Percentiles rank a stretch among this genome's conserved stretches.
Evolutionary conservation across 2,329 filamentous ascomycete species (phyloP).

Genomic region (Paecilomyces fulvus): DNA sequence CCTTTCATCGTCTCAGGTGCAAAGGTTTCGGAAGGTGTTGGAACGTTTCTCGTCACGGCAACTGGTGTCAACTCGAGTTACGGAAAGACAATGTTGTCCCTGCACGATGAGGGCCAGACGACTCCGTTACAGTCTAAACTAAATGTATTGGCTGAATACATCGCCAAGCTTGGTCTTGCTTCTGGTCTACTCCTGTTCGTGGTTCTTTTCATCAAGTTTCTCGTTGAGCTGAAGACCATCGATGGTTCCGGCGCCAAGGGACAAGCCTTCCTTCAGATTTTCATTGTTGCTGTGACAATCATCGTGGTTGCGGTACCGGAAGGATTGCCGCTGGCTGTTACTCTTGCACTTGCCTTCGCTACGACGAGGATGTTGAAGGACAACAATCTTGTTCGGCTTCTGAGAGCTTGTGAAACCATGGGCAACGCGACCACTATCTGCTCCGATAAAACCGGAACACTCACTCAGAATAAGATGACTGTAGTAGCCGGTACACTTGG

Average conservation of each 20-base stretch:
- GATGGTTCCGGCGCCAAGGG: constrained; percentile 43
- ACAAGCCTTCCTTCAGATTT: constrained; percentile 50
- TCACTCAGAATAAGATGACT: constrained; percentile 57
- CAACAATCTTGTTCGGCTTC: constrained; percentile 52
- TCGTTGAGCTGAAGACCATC: constrained; percentile 51
- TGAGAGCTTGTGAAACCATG: constrained; percentile 56
- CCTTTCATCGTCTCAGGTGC: constrained; percentile 75
- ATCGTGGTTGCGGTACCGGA: constrained; percentile 55
- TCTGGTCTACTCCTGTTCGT: constrained; percentile 69
- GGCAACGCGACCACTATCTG: constrained; percentile 57
- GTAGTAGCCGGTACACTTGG: constrained; percentile 51
- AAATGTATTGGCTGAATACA: constrained; percentile 68
- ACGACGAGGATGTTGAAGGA: constrained; percentile 56
- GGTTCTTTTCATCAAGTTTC: constrained; percentile 70
- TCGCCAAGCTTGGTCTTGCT: constrained; percentile 64
- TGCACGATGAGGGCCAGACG: constrained; percentile 67
- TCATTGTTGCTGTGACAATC: constrained; percentile 52
- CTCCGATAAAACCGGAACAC: constrained; percentile 58
- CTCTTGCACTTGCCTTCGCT: constrained; percentile 54
- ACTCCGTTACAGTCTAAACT: constrained; percentile 72
- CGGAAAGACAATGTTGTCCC: constrained; percentile 69
- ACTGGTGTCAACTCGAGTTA: constrained; percentile 66
- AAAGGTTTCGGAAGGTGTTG: constrained; percentile 67
- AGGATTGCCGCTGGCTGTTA: constrained; percentile 53
- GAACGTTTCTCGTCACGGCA: constrained; percentile 66